Percentiles rank a stretch among this genome's conserved stretches.
Conservation (phyloP, 768 basidiomycete genomes). For the Suillus clintonianus region DNA sequence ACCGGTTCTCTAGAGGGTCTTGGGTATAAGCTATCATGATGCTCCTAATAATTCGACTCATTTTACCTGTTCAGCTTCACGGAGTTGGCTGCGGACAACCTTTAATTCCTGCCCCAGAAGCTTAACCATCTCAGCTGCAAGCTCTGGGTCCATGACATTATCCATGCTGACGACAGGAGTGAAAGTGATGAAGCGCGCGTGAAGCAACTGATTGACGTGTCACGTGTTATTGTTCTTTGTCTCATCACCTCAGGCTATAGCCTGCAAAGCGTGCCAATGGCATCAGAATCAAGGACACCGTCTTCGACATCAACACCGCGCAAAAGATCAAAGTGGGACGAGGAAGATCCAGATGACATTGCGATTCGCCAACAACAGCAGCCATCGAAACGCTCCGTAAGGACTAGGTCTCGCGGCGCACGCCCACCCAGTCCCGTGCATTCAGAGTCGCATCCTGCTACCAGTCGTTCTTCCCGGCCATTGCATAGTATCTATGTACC, state of each 20-base stretch:
- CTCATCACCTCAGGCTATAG: neutral
- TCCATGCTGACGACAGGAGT: conserved; percentile 17
- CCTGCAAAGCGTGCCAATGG: conserved; percentile 18
- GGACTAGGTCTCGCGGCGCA: conserved; percentile 26
- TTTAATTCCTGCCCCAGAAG: conserved; percentile 28
- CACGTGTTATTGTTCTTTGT: neutral
- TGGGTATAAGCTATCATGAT: neutral
- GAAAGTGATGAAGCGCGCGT: neutral
- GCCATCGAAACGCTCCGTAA: conserved; percentile 58
- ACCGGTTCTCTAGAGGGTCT: conserved; percentile 11
- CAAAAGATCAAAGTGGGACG: conserved; percentile 79
- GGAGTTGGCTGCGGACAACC: conserved; percentile 19
- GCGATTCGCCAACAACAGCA: conserved; percentile 35
- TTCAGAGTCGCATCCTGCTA: conserved; percentile 11
- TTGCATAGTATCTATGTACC: conserved; percentile 76
- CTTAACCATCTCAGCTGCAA: conserved; percentile 25
- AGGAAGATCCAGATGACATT: conserved; percentile 46
- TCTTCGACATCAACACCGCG: conserved; percentile 50
- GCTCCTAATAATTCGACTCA: neutral
- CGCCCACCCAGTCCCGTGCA: conserved; percentile 16
- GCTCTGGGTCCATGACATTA: conserved; percentile 24
- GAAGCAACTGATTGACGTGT: neutral
- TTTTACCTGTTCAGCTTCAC: conserved; percentile 22
- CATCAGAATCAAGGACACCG: conserved; percentile 24
- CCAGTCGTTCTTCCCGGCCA: conserved; percentile 14